These are phyloP conservation scores for Platanus orientalis DNA, from an alignment of 164 flowering plant genomes.

Conservation along the genomic window DNA sequence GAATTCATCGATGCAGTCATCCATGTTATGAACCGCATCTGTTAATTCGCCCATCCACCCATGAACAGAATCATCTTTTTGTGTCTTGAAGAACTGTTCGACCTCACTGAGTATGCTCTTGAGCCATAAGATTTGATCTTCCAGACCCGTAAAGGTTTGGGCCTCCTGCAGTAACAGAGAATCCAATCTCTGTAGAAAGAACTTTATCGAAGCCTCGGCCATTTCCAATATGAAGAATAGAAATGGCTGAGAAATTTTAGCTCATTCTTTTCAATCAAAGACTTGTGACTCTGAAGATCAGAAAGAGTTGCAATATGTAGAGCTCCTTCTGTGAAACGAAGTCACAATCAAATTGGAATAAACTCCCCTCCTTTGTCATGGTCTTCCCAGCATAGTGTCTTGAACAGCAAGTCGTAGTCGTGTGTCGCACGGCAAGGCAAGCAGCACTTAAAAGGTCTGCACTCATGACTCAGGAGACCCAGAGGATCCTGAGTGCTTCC, in stretches of 20 bases:
- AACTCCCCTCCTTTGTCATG: no score
- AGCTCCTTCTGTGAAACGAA: no score
- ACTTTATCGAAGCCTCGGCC: slow-evolving; percentile 14
- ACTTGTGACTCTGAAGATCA: no score
- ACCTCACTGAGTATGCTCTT: slow-evolving; percentile 8
- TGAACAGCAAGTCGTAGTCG: no score
- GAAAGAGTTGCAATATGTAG: no score
- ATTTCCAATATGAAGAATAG: slow-evolving; percentile 1
- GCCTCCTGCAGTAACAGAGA: slow-evolving; percentile 8
- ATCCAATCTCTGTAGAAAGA: slow-evolving; percentile 18
- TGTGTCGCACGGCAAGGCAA: no score
- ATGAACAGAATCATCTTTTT: slow-evolving; percentile 1
- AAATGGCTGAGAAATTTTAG: neutral
- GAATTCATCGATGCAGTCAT: slow-evolving; percentile 20
- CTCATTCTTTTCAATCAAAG: no score
- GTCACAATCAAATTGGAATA: no score
- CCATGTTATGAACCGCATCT: slow-evolving; percentile 11
- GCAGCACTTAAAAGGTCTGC: no score
- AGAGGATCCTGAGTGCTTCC: no score
- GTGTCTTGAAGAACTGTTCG: neutral
- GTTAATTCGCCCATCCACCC: slow-evolving; percentile 16
- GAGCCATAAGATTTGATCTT: slow-evolving; percentile 11
- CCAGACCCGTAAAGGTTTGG: slow-evolving; percentile 15
- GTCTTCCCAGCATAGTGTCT: no score
- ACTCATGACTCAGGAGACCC: no score